Base-by-base conservation (phyloP, 164 flowering plant genomes). In the Annona cherimola region DNA sequence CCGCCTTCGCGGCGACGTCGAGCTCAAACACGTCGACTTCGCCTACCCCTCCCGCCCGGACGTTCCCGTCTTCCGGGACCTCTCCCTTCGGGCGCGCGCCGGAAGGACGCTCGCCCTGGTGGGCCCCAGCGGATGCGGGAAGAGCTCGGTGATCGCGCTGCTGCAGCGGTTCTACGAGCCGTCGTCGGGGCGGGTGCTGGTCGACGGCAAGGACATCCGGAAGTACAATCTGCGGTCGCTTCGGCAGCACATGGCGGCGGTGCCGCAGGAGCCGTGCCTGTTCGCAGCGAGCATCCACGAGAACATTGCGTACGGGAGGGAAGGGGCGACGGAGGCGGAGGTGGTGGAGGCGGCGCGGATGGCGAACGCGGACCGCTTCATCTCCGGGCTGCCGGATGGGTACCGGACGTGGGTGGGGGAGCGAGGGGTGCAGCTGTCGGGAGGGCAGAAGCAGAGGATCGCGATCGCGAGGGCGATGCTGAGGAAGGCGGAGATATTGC, bases 101-200 rank as follows among this genome's bases (percentile, higher is more conserved):
- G 96, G 97, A 9, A 91, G 90, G 74, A 91, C 90, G 18, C 94
- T 93, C 9, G 99, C 99, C 44, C 94, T 95, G 26, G 98, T 95
- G 1, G 99, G 99, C 26, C 97, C 98, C 5, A 95, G 99, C 66
- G 98, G 99, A 20, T 90, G 93, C 69, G 99, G 98, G 2, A 95
- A 95, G 77, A 90, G 97, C 82, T 95, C 99, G 1, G 89, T 95
- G 66, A 84, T 95, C 63, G 78, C 98, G 14, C 93, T 93, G 4
- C 69, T 93, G 18, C 91, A 86, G 39, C 68, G 99, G 16, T 93
- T 91, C 85, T 95, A 95, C 60, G 99, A 95, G 46, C 99, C 99
- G 40, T 73, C 89, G 42, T 90, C 97, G 0, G 99, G 99, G 3
- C 81, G 98, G 5, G 84, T 95, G 4, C 75, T 88, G 67, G 78